Conservation (phyloP, 2,329 filamentous ascomycete genomes). For the Colletotrichum agaves region DNA sequence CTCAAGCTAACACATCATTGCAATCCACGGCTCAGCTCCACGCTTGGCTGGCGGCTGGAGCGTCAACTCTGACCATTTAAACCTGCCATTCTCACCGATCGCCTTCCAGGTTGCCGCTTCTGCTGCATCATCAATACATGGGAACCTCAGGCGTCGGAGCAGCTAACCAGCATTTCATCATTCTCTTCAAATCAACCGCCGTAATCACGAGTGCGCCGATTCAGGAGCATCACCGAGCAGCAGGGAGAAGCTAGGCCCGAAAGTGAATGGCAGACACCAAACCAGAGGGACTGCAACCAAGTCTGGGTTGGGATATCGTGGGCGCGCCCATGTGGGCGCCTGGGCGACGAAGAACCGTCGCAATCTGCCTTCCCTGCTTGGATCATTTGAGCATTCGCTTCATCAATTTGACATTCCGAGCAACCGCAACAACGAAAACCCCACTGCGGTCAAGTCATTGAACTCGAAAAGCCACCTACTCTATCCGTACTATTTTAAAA, state of each 20-base stretch:
- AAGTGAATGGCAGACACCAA: background rate
- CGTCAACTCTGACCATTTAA: conserved; percentile 9
- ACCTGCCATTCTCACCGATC: conserved; percentile 10
- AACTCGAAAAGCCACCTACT: too few relatives aligned
- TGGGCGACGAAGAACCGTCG: conserved; percentile 13
- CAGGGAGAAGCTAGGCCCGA: background rate
- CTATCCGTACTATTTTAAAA: too few relatives aligned
- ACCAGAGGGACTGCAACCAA: background rate
- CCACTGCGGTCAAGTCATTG: too few relatives aligned
- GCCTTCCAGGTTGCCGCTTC: background rate
- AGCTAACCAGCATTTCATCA: background rate
- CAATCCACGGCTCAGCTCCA: conserved; percentile 10
- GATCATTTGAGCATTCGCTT: background rate
- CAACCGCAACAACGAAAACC: too few relatives aligned
- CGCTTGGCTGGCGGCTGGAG: conserved; percentile 19
- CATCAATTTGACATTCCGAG: conserved; percentile 4
- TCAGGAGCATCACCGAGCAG: background rate
- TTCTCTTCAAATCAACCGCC: background rate
- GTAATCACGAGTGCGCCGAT: background rate
- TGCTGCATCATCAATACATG: conserved; percentile 6
- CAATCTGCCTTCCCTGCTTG: conserved; percentile 22
- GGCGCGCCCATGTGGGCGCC: conserved; percentile 10
- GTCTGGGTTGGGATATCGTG: conserved; percentile 1
- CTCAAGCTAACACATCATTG: conserved; percentile 22
- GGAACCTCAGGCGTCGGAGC: background rate